Conservation (phyloP, 2,329 filamentous ascomycete species). For the Periconia sp. region DNA sequence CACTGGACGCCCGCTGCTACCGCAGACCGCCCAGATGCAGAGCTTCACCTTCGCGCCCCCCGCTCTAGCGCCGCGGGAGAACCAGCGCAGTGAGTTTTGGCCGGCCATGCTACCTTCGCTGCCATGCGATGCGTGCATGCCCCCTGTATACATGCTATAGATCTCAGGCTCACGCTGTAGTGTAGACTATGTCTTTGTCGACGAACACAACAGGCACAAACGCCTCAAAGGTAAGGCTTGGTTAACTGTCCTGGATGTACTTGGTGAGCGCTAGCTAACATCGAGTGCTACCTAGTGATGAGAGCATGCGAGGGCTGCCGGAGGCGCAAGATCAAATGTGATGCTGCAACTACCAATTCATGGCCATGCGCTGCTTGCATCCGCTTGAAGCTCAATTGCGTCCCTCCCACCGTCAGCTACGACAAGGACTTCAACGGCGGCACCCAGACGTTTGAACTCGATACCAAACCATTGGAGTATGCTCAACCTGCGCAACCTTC, state of each 20-base stretch:
- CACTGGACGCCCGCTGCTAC: conserved; percentile 63
- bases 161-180: conserved; percentile 20
- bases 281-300: conserved; percentile 67
- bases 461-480: conserved; percentile 44
- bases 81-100: conserved; percentile 73
- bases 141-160: background rate
- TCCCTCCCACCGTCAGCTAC: conserved; percentile 80
- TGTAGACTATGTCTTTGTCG: conserved; percentile 96
- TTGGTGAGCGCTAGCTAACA: conserved; percentile 22
- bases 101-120: background rate
- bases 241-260: background rate
- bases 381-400: conserved; percentile 87
- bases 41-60: conserved; percentile 74
- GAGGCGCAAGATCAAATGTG: conserved; percentile 95
- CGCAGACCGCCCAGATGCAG: conserved; percentile 70
- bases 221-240: conserved; percentile 76
- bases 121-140: background rate
- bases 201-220: conserved; percentile 98
- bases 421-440: conserved; percentile 58
- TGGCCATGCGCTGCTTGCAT: conserved; percentile 97
- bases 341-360: conserved; percentile 93
- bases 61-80: conserved; percentile 67
- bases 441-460: conserved; percentile 46
- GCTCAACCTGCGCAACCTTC: conserved; percentile 37
- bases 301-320: conserved; percentile 94